phyloP scores from a whole-genome alignment of 192 early-diverging fungal genomes.

The Entomortierella lignicola region DNA sequence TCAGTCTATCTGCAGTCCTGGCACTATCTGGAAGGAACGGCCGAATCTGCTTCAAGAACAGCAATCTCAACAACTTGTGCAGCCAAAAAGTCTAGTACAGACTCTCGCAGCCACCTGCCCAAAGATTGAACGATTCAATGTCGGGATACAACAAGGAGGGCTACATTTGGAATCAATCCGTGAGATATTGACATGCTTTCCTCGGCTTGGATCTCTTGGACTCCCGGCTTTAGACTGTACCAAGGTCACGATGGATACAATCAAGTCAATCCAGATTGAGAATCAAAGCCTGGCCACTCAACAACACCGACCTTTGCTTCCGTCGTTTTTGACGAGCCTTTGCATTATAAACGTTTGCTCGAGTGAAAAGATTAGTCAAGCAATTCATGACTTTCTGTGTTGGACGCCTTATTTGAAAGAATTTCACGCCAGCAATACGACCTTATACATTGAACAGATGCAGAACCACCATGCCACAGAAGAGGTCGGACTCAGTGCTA shows the following conservation, averaged over 20 bases:
- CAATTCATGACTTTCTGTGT: conserved; percentile 45
- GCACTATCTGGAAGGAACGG: conserved; percentile 23
- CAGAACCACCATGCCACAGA: not conserved
- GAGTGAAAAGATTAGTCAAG: conserved; percentile 39
- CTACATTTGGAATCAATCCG: conserved; percentile 30
- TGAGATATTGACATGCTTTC: conserved; percentile 22
- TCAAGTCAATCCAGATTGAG: conserved; percentile 20
- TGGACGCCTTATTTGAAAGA: conserved; percentile 49
- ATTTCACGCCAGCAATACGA: conserved; percentile 46
- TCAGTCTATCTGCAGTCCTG: conserved; percentile 36
- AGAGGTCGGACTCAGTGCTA: not conserved
- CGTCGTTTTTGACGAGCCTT: conserved; percentile 23
- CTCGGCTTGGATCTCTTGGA: conserved; percentile 19
- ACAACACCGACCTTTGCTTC: not conserved
- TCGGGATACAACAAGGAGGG: conserved; percentile 45
- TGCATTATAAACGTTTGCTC: conserved; percentile 49
- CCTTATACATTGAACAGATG: conserved; percentile 49
- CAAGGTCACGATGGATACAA: conserved; percentile 30
- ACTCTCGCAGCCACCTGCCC: conserved; percentile 23
- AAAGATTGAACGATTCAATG: conserved; percentile 13
- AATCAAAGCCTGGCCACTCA: too few relatives aligned
- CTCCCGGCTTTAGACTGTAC: conserved; percentile 43
- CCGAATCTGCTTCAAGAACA: conserved; percentile 4
- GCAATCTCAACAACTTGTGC: not conserved
- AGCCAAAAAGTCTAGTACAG: conserved; percentile 17